A percentile compares a stretch with the other conserved stretches of the same genome.
Conservation (phyloP, 2,329 filamentous ascomycete species). For the Bisporella sp. region DNA sequence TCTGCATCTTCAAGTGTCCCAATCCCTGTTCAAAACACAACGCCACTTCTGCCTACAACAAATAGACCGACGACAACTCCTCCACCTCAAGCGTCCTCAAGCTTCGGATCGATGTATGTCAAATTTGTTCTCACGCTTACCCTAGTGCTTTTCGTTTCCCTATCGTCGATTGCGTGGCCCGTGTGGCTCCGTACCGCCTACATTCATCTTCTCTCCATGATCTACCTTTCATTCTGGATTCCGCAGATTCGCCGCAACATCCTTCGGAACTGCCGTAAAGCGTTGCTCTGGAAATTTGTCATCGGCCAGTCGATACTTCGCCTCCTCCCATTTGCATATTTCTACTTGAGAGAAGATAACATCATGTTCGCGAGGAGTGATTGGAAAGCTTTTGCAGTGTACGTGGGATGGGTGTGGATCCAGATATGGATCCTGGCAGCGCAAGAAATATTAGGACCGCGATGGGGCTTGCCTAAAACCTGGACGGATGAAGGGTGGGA, state of each 20-base stretch:
- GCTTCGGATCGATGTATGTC: constrained; percentile 49
- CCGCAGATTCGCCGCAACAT: constrained; percentile 90
- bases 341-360: constrained; percentile 72
- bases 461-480: constrained; percentile 72
- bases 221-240: constrained; percentile 85
- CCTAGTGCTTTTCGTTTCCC: constrained; percentile 48
- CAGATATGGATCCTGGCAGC: constrained; percentile 73
- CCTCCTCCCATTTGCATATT: constrained; percentile 75
- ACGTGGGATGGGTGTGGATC: constrained; percentile 77
- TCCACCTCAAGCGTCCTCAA: constrained; percentile 15
- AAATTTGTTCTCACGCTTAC: constrained; percentile 50
- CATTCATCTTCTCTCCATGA: constrained; percentile 57
- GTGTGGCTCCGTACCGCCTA: constrained; percentile 46
- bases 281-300: constrained; percentile 87
- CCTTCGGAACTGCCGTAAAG: constrained; percentile 83
- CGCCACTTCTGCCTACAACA: not conserved
- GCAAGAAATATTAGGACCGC: constrained; percentile 79
- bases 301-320: constrained; percentile 75
- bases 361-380: constrained; percentile 73
- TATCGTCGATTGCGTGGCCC: constrained; percentile 56
- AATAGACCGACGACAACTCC: constrained; percentile 10
- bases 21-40: constrained; percentile 23
- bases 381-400: constrained; percentile 51
- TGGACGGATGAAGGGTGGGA: constrained; percentile 78
- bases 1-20: constrained; percentile 19